Conservation (phyloP, 352 stramenopile species). For the Globisporangium nunn region DNA sequence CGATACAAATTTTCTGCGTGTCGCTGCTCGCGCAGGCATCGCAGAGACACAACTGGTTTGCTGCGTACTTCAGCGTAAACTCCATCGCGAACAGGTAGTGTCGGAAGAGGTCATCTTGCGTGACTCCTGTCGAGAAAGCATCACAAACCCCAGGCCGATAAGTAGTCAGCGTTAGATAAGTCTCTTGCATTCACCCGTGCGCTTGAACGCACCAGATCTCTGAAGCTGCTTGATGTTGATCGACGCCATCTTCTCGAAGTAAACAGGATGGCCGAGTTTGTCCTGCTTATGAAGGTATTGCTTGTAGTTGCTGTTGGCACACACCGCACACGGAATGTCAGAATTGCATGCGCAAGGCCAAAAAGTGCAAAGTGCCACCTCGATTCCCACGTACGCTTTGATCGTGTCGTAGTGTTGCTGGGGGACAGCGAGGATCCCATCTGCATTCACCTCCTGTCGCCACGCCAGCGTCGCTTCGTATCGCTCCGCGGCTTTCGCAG, state of each 20-base stretch:
- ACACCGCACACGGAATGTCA: background rate
- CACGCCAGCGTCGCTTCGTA: conserved; percentile 66
- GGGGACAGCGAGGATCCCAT: conserved; percentile 51
- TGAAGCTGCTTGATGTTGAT: conserved; percentile 82
- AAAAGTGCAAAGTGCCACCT: background rate
- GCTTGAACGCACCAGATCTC: conserved; percentile 25
- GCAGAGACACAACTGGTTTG: conserved; percentile 47
- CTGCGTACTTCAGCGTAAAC: conserved; percentile 75
- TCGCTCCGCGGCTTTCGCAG: conserved; percentile 43
- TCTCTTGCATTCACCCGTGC: no score
- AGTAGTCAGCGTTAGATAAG: background rate
- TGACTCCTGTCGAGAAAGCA: conserved; percentile 22
- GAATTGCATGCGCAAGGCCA: background rate
- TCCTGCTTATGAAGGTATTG: conserved; percentile 78
- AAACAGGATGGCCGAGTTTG: conserved; percentile 72
- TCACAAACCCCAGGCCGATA: background rate
- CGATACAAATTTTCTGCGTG: conserved; percentile 65
- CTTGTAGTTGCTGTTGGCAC: conserved; percentile 55
- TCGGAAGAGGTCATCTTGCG: conserved; percentile 61
- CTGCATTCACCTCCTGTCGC: conserved; percentile 67
- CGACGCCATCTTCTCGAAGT: conserved; percentile 72
- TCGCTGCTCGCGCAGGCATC: conserved; percentile 49
- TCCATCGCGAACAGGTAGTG: conserved; percentile 85
- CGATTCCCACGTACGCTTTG: conserved; percentile 36
- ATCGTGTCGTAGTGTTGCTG: conserved; percentile 62